Percentiles rank a stretch among this genome's conserved stretches.
phyloP scores from a whole-genome alignment of 352 stramenopile species.

The Achlya hypogyna region DNA sequence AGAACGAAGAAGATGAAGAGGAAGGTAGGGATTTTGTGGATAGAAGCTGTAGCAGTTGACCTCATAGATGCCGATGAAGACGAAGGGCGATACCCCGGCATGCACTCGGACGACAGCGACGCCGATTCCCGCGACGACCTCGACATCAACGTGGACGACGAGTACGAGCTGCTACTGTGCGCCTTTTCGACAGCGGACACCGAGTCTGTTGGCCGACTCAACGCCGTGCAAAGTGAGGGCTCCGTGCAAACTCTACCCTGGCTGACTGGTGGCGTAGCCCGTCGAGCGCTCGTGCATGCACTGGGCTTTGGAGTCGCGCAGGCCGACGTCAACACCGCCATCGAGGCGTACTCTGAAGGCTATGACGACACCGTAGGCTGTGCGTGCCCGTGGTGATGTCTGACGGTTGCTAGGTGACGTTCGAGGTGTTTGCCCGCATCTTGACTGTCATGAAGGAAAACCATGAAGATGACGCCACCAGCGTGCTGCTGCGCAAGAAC shows the following conservation, averaged over 20 bases:
- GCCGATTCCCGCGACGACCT: conserved; percentile 31
- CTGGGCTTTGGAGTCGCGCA: conserved; percentile 43
- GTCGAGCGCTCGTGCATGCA: conserved; percentile 50
- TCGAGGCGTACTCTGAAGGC: conserved; percentile 2
- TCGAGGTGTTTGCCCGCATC: conserved; percentile 18
- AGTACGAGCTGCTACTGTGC: conserved; percentile 51
- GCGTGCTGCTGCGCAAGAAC: background rate
- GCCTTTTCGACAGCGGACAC: conserved; percentile 46
- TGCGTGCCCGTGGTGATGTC: background rate
- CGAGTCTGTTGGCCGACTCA: conserved; percentile 32
- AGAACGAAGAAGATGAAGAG: conserved; percentile 26
- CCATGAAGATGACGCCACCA: background rate
- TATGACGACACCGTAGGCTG: conserved; percentile 1
- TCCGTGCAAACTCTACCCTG: background rate
- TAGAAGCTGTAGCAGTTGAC: background rate
- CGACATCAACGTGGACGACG: conserved; percentile 45
- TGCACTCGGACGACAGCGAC: conserved; percentile 37
- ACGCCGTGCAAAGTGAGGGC: conserved; percentile 48
- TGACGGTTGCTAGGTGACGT: conserved; percentile 10
- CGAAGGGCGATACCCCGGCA: conserved; percentile 27
- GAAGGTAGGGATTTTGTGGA: background rate
- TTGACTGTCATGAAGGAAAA: conserved; percentile 2
- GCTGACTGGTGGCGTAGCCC: conserved; percentile 26
- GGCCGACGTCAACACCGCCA: conserved; percentile 12
- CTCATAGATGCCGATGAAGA: conserved; percentile 27